A percentile compares a stretch with the other conserved stretches of the same genome.
phyloP scores from a whole-genome alignment of 73 alveolate species.

The Urostyla sp. region DNA sequence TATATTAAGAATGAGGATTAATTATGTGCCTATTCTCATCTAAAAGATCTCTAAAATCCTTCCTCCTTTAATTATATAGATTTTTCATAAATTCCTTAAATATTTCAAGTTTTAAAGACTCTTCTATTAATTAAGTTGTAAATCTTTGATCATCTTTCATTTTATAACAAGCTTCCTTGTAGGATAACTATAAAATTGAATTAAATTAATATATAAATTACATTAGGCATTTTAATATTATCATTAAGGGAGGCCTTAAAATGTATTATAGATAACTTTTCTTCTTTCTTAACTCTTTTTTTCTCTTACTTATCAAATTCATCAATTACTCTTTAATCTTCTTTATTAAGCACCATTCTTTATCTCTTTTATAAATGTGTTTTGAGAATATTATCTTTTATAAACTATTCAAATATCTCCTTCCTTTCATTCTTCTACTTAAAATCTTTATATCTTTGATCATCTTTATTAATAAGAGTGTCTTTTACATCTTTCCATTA shows the following conservation, averaged over 20 bases:
- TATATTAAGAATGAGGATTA: slow-evolving; percentile 32
- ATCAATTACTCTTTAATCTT: slow-evolving; percentile 6
- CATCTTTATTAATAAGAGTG: background rate
- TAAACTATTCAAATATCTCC: slow-evolving; percentile 17
- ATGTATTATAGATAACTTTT: slow-evolving; percentile 1
- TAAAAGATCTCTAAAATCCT: slow-evolving; percentile 43
- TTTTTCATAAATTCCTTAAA: slow-evolving; percentile 27
- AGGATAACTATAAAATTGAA: slow-evolving; percentile 9
- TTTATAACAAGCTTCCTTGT: background rate
- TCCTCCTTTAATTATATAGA: background rate
- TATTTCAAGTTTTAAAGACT: slow-evolving; percentile 2
- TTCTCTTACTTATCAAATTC: slow-evolving; percentile 25
- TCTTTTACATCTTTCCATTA: background rate
- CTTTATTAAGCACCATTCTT: slow-evolving; percentile 18
- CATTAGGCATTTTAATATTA: slow-evolving; percentile 13
- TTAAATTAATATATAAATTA: background rate
- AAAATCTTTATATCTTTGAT: background rate
- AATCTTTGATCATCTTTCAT: slow-evolving; percentile 29
- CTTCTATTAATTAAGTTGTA: background rate
- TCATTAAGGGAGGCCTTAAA: slow-evolving; percentile 25
- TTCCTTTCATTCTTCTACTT: background rate
- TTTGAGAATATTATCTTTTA: background rate
- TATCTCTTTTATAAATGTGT: slow-evolving; percentile 17
- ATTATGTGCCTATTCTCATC: slow-evolving; percentile 21
- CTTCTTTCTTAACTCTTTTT: slow-evolving; percentile 22